Evolutionary conservation across 2,329 filamentous ascomycete species (phyloP).

Genomic region (Ophiostoma montium): DNA sequence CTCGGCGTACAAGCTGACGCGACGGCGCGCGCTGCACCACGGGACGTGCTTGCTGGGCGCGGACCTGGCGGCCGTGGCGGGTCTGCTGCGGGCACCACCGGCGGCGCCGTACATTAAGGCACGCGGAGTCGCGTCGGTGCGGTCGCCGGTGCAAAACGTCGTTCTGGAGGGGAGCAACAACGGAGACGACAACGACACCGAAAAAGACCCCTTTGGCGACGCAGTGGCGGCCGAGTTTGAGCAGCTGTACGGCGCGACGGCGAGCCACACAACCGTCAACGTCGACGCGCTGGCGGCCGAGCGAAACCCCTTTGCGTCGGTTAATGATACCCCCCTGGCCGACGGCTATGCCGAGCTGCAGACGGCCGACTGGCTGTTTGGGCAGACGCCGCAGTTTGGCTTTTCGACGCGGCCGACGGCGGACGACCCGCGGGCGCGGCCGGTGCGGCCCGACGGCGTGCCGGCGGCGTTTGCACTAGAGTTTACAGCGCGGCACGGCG

Average conservation of each 20-base stretch:
- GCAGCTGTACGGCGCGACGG: constrained; percentile 43
- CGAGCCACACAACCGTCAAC: constrained; percentile 19
- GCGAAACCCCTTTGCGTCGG: constrained; percentile 25
- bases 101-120: constrained; percentile 63
- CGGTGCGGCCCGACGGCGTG: constrained; percentile 33
- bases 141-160: constrained; percentile 72
- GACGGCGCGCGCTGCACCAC: constrained; percentile 69
- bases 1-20: constrained; percentile 86
- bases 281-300: constrained; percentile 34
- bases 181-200: neutral
- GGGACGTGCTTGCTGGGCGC: constrained; percentile 77
- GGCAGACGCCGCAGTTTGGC: constrained; percentile 73
- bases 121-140: constrained; percentile 81
- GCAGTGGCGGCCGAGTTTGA: constrained; percentile 53
- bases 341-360: constrained; percentile 44
- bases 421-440: constrained; percentile 42
- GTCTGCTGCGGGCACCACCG: constrained; percentile 57
- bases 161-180: neutral
- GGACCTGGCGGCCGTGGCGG: constrained; percentile 54
- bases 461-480: constrained; percentile 22
- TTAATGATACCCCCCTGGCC: constrained; percentile 28
- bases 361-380: constrained; percentile 63
- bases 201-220: constrained; percentile 28
- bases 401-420: constrained; percentile 49
- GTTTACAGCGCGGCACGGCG: constrained; percentile 26